Base-by-base conservation (phyloP, 1,284 basidiomycete species). In the Porogramme epimiltina region DNA sequence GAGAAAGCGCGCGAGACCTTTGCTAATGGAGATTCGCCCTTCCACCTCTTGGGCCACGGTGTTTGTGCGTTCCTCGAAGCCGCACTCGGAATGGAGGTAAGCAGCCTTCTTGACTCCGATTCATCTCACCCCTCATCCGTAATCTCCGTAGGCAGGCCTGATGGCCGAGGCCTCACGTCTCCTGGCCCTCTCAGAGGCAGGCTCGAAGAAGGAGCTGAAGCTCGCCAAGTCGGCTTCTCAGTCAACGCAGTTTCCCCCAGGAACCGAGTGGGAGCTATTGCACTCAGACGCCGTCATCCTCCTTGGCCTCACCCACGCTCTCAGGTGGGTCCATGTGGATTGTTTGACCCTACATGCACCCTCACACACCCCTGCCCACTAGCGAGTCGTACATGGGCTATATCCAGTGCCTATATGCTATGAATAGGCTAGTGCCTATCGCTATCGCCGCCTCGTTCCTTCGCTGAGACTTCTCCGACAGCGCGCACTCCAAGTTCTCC, bases 361-460 rank as follows among this genome's bases (percentile, higher is more conserved):
- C 37, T 56, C 42, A 48, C 34, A 31, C 19, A 47, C 24, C 33
- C 50, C 47, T 23, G 25, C 16, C 23, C 25, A 55, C 34, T 48
- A 89, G 86, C 55, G 87, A 90, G 69, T 83, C 84, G 1, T 89
- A 89, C 66, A 84, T 82, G 76, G 89, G 88, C 28, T 91, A 91
- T 66, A 60, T 89, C 4, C 87, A 89, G 62, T 90, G 88, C 73
- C 72, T 91, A 79, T 89, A 85, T 61, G 72, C 84, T 2, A 66
- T 87, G 40, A 86, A 87, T 60, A 86, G 74, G 83, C 75, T 55
- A 62, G 75, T 51, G 18, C 39, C 42, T 42, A 46, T 28, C 42
- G 18, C 37, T 43, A 37, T 43, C 22, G 11, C 43, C 34, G 41
- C n/a, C n/a, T 44, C 19, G 38, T 24, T 15, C 42, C 19, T 31